Evolutionary conservation across 2,329 filamentous ascomycete species (phyloP).

Genomic region (Meredithiella fracta): DNA sequence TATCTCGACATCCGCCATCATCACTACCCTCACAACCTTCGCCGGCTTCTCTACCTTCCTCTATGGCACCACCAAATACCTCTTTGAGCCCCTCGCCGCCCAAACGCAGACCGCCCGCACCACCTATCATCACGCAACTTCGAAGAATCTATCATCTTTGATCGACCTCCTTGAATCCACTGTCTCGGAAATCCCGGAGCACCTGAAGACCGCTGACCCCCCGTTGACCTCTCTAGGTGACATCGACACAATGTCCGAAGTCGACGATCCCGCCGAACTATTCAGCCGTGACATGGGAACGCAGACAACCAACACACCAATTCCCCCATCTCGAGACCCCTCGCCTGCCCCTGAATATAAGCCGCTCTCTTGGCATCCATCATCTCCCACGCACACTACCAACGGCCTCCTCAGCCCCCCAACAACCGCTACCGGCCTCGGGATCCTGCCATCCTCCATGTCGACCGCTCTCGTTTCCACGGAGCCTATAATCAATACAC

Average conservation of each 20-base stretch:
- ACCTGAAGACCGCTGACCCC: slow-evolving; percentile 15
- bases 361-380: not conserved
- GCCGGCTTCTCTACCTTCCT: slow-evolving; percentile 42
- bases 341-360: not conserved
- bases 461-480: slow-evolving; percentile 7
- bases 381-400: not conserved
- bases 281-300: slow-evolving; percentile 70
- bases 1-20: slow-evolving; percentile 42
- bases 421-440: not conserved
- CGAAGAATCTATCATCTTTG: slow-evolving; percentile 29
- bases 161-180: slow-evolving; percentile 35
- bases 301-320: slow-evolving; percentile 32
- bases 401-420: not conserved
- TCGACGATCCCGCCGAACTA: slow-evolving; percentile 55
- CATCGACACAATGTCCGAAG: slow-evolving; percentile 29
- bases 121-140: slow-evolving; percentile 35
- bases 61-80: slow-evolving; percentile 55
- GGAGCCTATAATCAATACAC: slow-evolving; percentile 22
- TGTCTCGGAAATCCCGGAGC: slow-evolving; percentile 44
- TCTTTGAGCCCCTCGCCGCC: slow-evolving; percentile 46
- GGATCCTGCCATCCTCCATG: not conserved
- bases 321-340: not conserved
- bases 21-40: slow-evolving; percentile 43
- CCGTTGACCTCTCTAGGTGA: slow-evolving; percentile 14
- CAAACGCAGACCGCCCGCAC: slow-evolving; percentile 33